Evolutionary conservation across 2,329 filamentous ascomycete species (phyloP).

Genomic region (Pseudogymnoascus sp.): DNA sequence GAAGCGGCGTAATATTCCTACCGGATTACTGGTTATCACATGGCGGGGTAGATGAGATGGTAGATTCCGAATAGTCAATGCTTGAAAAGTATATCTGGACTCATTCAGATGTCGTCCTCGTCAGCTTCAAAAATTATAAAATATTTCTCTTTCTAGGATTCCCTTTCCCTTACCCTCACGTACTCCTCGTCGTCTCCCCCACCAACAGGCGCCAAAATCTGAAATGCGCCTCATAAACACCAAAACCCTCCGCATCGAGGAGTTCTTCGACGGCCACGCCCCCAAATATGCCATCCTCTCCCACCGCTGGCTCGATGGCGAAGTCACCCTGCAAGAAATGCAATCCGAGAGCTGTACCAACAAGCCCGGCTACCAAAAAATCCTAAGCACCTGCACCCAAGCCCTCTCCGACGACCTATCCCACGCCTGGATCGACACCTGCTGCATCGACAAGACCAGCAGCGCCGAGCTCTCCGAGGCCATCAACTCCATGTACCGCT

Average conservation of each 20-base stretch:
- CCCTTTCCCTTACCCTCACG: neutral
- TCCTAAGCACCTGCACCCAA: neutral
- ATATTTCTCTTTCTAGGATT: neutral
- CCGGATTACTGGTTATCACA: neutral
- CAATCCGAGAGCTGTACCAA: neutral
- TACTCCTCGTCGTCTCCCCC: neutral
- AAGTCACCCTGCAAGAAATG: slow-evolving; percentile 13
- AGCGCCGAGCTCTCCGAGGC: slow-evolving; percentile 10
- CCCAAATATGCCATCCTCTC: slow-evolving; percentile 16
- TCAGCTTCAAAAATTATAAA: neutral
- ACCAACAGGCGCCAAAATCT: neutral
- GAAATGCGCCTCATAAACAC: slow-evolving; percentile 13
- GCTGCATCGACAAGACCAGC: slow-evolving; percentile 14
- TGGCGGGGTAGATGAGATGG: neutral
- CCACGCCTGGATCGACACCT: slow-evolving; percentile 5
- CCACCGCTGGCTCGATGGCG: slow-evolving; percentile 12
- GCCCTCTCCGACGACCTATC: neutral
- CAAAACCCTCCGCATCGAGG: slow-evolving; percentile 14
- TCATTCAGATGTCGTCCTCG: neutral
- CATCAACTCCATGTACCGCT: slow-evolving; percentile 11
- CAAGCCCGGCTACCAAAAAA: neutral
- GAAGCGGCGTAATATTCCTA: neutral
- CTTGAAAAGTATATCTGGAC: neutral
- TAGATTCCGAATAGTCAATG: neutral
- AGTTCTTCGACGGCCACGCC: slow-evolving; percentile 18